Percentiles rank a stretch among this genome's conserved stretches.
Conservation (phyloP, 1,284 basidiomycete species). For the Sporisorium graminicola region DNA sequence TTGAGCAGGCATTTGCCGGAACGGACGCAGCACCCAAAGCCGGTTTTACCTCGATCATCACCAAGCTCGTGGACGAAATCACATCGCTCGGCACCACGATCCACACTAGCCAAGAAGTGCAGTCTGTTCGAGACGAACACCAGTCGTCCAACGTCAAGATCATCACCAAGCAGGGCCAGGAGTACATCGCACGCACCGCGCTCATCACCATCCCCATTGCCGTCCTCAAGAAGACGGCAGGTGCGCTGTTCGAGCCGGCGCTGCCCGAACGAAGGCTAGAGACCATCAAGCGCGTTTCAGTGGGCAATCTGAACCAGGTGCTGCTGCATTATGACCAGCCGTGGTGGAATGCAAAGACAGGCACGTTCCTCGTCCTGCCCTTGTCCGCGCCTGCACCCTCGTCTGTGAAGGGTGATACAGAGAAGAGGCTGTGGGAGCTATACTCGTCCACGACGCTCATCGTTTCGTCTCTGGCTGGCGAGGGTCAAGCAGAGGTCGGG, state of each 20-base stretch:
- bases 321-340: conserved; percentile 71
- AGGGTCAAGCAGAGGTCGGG: background rate
- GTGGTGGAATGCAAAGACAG: conserved; percentile 72
- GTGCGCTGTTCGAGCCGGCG: conserved; percentile 64
- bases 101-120: conserved; percentile 64
- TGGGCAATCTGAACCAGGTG: conserved; percentile 66
- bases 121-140: conserved; percentile 24
- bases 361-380: conserved; percentile 71
- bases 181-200: conserved; percentile 53
- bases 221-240: conserved; percentile 65
- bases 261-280: conserved; percentile 64
- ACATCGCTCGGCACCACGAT: conserved; percentile 69
- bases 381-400: conserved; percentile 51
- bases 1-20: conserved; percentile 71
- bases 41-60: conserved; percentile 70
- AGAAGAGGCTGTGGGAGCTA: conserved; percentile 43
- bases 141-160: conserved; percentile 43
- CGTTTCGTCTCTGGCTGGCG: conserved; percentile 67
- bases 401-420: conserved; percentile 21
- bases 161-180: conserved; percentile 41
- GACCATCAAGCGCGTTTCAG: conserved; percentile 62
- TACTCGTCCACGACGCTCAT: conserved; percentile 67
- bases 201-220: conserved; percentile 71
- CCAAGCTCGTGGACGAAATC: conserved; percentile 70
- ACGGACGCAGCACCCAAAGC: conserved; percentile 73